Evolutionary conservation across 1,284 basidiomycete genomes (phyloP).

Genomic region (Ganoderma multipileum): DNA sequence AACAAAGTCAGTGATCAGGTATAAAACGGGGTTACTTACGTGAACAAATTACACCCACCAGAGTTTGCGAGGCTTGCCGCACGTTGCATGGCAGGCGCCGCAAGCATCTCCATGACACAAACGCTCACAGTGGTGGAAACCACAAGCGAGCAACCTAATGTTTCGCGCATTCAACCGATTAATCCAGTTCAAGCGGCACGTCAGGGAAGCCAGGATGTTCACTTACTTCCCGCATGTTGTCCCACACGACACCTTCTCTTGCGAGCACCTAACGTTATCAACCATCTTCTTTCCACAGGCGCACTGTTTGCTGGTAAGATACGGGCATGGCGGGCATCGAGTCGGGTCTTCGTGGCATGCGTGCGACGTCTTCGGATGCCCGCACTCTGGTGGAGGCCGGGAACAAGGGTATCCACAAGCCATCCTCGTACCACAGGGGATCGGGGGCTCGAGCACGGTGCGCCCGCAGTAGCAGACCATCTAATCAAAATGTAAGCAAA

Average conservation of each 20-base stretch:
- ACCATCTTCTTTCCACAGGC: conserved; percentile 88
- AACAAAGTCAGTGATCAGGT: neutral
- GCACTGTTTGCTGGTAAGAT: conserved; percentile 79
- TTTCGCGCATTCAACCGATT: conserved; percentile 5
- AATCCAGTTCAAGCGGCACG: neutral
- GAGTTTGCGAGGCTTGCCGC: conserved; percentile 83
- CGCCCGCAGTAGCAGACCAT: conserved; percentile 83
- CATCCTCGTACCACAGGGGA: conserved; percentile 82
- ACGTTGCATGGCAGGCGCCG: conserved; percentile 76
- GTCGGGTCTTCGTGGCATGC: conserved; percentile 75
- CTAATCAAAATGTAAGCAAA: conserved; percentile 42
- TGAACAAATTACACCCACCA: conserved; percentile 57
- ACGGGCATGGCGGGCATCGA: conserved; percentile 85
- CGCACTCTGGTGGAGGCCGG: conserved; percentile 75
- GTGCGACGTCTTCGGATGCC: conserved; percentile 81
- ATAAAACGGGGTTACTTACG: neutral
- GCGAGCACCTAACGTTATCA: conserved; percentile 77
- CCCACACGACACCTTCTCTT: conserved; percentile 87
- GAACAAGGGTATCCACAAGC: conserved; percentile 82
- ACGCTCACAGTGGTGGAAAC: conserved; percentile 85
- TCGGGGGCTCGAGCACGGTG: conserved; percentile 73
- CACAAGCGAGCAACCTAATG: conserved; percentile 72
- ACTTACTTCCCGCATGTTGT: conserved; percentile 76
- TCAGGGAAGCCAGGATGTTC: neutral
- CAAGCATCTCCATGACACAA: conserved; percentile 84